Base-by-base conservation (phyloP, 805 yeast genomes). In the Hanseniaspora guilliermondii region DNA sequence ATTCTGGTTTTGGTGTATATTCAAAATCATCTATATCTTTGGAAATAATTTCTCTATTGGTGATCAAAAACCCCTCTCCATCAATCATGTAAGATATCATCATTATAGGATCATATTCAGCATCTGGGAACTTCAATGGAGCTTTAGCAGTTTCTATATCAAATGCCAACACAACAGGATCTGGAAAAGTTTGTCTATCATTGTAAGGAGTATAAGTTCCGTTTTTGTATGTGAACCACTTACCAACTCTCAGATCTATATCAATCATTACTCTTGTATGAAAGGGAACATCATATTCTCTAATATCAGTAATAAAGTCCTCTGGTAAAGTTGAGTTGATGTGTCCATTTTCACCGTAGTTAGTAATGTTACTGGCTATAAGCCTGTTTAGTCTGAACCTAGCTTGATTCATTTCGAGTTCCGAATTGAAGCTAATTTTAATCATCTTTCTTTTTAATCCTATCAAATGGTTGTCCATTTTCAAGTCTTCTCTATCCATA, bases 1-100 rank as follows among this genome's bases (percentile, higher is more conserved):
- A 91, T 68, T 94, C 99, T 2, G 96, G 95, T 64, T 82, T 87
- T 1, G 99, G 99, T 0, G 98, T 89, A 65, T 93, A 93, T 67
- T 93, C 98, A 61, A 93, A 93, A 69, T 93, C 97, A 49, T 85
- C 95, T 56, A 93, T 93, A 67, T 94, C 97, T 65, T 87, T 86
- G 6, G 95, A 82, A 38, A 93, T 89, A 61, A 93, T 87, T 60
- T 89, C 96, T 61, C 99, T 73, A 65, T 93, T 93, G 9, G 97
- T 93, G 57, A 93, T 94, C 39, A 93, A 71, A 64, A 72, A 93
- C 38, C 99, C 99, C 61, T 87, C 95, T 11, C 97, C 98, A 65
- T 93, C 98, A 58, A 93, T 89, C 98, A 94, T 94, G 66, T 93
- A 93, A 2, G 98, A 94, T 49, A 93, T 93, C 98, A 94, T 94